Base-by-base conservation (phyloP, 257 asterid species). In the Echium plantagineum region DNA sequence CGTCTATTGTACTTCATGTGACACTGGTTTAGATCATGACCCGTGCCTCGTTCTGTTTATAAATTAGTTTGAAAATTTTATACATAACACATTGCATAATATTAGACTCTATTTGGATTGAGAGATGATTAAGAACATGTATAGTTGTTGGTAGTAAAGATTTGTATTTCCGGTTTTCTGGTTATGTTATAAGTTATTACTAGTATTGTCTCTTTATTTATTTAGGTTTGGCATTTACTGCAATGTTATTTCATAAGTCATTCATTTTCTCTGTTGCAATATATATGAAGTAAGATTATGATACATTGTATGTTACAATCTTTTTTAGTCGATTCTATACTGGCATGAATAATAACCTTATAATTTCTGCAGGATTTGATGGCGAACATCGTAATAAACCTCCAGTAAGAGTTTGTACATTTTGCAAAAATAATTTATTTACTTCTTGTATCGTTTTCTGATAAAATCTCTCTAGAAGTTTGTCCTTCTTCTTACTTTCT, bases 351-450 rank as follows among this genome's bases (percentile, higher is more conserved):
- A 13, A 21, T 42, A 30, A 35, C 22, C 42, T 54, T 49, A 8
- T 58, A 19, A 51, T 32, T 52, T 65, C 74, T 78, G 72, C 90
- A 91, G 98, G 94, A 60, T 83, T 69, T 62, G 79, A 67, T 59
- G 62, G 78, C 63, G 82, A 79, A 65, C 83, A 77, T 52, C 81
- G 70, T 61, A 77, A 57, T 72, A 55, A 94, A 22, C 75, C 72
- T 57, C 55, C 95, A 32, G 98, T 91, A 82, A 84, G 97, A 42
- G 68, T 78, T 68, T 67, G 31, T 53, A 22, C 35, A 60, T 56
- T 46, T 66, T 55, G 17, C 4, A 56, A 51, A n/a, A 21, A 38
- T 56, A 55, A 60, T 63, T 66, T 73, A 57, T 2, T 12, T 48
- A 26, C 16, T 0, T 32, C 30, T 53, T 28, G 38, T 28, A 58